Percentiles rank a stretch among this genome's conserved stretches.
These are phyloP conservation scores for Neocucurbitaria cava DNA, from an alignment of 2,329 filamentous ascomycete species.

Conservation along the genomic window DNA sequence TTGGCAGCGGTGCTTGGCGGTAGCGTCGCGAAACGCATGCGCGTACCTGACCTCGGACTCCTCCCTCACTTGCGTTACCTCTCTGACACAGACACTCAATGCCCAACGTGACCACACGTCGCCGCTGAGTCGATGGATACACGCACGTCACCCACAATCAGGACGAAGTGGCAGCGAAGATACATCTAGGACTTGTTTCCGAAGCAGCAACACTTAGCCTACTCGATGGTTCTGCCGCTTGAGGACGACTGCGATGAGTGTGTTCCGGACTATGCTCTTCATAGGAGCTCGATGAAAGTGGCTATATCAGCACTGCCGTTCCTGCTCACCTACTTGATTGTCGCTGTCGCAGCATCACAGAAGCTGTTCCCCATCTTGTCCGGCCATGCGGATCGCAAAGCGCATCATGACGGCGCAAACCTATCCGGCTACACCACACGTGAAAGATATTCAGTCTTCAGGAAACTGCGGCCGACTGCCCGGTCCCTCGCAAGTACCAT, in stretches of 20 bases:
- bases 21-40: slow-evolving; percentile 20
- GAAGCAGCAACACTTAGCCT: slow-evolving; percentile 7
- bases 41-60: slow-evolving; percentile 21
- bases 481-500: slow-evolving; percentile 64
- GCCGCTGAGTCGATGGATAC: slow-evolving; percentile 34
- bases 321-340: slow-evolving; percentile 70
- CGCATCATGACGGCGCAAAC: slow-evolving; percentile 68
- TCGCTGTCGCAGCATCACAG: slow-evolving; percentile 68
- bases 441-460: slow-evolving; percentile 30
- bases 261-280: slow-evolving; percentile 58
- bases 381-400: slow-evolving; percentile 61
- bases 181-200: slow-evolving; percentile 12
- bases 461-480: slow-evolving; percentile 49
- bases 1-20: slow-evolving; percentile 13
- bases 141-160: slow-evolving; percentile 18
- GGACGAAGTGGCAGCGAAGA: slow-evolving; percentile 28
- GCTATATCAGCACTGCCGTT: slow-evolving; percentile 73
- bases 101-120: slow-evolving; percentile 17
- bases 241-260: slow-evolving; percentile 65
- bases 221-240: slow-evolving; percentile 42
- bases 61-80: slow-evolving; percentile 12
- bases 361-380: slow-evolving; percentile 78
- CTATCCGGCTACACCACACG: slow-evolving; percentile 54
- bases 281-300: slow-evolving; percentile 56
- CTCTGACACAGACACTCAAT: slow-evolving; percentile 1